Percentiles rank a stretch among this genome's conserved stretches.
Evolutionary conservation across 768 basidiomycete species (phyloP).

Genomic region (Amylocystis lapponica): DNA sequence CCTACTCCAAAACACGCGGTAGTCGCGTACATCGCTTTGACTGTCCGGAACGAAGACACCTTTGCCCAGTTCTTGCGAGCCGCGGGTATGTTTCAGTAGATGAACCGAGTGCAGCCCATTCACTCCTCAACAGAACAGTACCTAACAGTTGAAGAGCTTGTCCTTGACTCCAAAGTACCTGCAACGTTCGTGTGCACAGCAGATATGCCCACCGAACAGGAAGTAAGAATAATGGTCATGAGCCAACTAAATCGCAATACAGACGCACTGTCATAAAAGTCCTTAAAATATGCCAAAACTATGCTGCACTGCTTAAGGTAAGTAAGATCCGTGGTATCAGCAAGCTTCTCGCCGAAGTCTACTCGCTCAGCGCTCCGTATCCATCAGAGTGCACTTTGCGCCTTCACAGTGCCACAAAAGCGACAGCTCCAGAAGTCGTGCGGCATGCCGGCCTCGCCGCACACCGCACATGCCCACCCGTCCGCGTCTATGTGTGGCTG

Average conservation of each 20-base stretch:
- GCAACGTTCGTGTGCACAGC: too few relatives aligned
- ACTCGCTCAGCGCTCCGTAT: too few relatives aligned
- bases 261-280: too few relatives aligned
- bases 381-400: not conserved
- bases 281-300: too few relatives aligned
- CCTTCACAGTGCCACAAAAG: constrained; percentile 66
- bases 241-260: too few relatives aligned
- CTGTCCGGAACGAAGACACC: constrained; percentile 54
- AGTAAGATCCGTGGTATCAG: too few relatives aligned
- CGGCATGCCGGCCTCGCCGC: constrained; percentile 56
- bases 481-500: not conserved
- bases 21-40: constrained; percentile 41
- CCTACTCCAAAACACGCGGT: too few relatives aligned
- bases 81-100: constrained; percentile 17
- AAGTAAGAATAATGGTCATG: not conserved
- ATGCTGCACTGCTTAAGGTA: too few relatives aligned
- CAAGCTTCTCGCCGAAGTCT: too few relatives aligned
- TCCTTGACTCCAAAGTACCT: too few relatives aligned
- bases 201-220: not conserved
- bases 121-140: not conserved
- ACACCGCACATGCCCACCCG: constrained; percentile 64
- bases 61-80: constrained; percentile 34
- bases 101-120: too few relatives aligned
- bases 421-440: constrained; percentile 71
- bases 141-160: not conserved